Evolutionary conservation across 345 rosid genomes (phyloP).

Genomic region (Arabis hirsuta): DNA sequence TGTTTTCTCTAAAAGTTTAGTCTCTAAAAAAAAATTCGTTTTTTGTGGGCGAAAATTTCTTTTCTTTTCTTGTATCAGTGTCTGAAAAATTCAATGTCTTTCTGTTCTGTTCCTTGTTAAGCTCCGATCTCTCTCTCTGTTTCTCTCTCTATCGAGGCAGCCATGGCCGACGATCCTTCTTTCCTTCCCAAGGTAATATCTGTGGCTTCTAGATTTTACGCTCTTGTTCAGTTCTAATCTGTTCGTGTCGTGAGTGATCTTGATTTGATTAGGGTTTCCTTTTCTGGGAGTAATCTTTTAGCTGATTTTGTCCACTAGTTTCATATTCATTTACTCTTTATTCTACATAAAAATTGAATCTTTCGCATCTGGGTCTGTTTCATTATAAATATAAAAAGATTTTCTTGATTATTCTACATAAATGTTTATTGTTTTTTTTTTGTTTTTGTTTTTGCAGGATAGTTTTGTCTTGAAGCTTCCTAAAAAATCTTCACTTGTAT

Average conservation of each 20-base stretch:
- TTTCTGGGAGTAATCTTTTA: background rate
- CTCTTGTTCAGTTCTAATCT: conserved; percentile 13
- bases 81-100: conserved; percentile 54
- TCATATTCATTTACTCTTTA: background rate
- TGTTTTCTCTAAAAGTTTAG: conserved; percentile 21
- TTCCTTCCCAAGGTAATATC: conserved; percentile 67
- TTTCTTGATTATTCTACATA: conserved; percentile 29
- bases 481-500: conserved; percentile 80
- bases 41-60: background rate
- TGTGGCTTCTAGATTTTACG: background rate
- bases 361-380: conserved; percentile 11
- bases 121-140: conserved; percentile 31
- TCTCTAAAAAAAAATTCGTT: background rate
- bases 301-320: conserved; percentile 21
- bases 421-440: background rate
- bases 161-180: conserved; percentile 74
- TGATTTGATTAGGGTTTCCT: conserved; percentile 36
- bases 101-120: conserved; percentile 32
- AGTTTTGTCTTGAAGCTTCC: conserved; percentile 66
- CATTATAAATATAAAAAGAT: conserved; percentile 9
- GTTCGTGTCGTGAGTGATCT: conserved; percentile 39
- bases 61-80: conserved; percentile 7
- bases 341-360: conserved; percentile 15
- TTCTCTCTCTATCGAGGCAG: conserved; percentile 3
- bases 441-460: conserved; percentile 59